Base-by-base conservation (phyloP, 345 rosid species). In the Populus ilicifolia region DNA sequence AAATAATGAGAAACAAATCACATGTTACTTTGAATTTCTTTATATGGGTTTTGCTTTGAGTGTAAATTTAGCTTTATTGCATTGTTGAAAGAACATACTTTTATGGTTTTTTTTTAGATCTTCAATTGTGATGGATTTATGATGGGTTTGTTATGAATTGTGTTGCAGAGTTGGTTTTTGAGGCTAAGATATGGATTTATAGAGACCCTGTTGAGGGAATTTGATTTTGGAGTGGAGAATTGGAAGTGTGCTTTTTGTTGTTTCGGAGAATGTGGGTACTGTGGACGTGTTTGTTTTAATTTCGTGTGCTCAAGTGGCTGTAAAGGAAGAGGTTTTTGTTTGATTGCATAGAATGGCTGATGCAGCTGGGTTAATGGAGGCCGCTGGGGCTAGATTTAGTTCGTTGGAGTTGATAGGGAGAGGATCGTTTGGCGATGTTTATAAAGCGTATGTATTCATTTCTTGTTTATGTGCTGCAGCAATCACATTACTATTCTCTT, bases 371-470 rank as follows among this genome's bases (percentile, higher is more conserved):
- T 85, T 95, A 76, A 82, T 81, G 52, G 98, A 93, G 85, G 98
- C 98, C 2, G 88, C 97, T 0, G 94, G 93, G 76, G 70, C 86
- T 72, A 89, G 97, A 84, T 96, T 96, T 85, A 90, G 86, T 81
- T 90, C 92, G 50, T 81, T 87, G 73, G 96, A 96, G 89, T 88
- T 93, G 82, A 96, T 96, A 6, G 99, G 99, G 13, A 88, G 94
- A 89, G 99, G 99, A 73, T 96, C 99, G 2, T 96, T 96, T 54
- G 99, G 99, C 1, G 99, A 96, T 65, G 99, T 96, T 74, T 96
- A 93, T 85, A 96, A 93, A 90, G 99, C 96, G 99, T 96, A 86
- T 86, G 93, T 90, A 12, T 76, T 71, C 12, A 33, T 30, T 6
- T 62, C 72, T 81, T 54, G 44, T 70, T 54, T 73, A 33, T 41